A percentile compares a stretch with the other conserved stretches of the same genome.
These are phyloP conservation scores for Colletotrichum sp. DNA, from an alignment of 2,329 filamentous ascomycete species.

Conservation along the genomic window DNA sequence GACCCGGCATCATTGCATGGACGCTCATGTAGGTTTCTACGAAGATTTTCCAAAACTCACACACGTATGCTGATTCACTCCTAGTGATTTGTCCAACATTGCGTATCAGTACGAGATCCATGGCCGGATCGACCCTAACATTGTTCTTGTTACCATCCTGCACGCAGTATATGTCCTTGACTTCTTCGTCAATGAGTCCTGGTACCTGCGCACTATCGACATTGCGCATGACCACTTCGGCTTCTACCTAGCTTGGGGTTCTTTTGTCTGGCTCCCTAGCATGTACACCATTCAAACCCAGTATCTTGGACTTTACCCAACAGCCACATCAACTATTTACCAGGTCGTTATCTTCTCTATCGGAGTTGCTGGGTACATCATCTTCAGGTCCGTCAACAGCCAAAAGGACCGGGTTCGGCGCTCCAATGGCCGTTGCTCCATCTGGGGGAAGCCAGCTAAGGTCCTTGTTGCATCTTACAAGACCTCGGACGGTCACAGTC, in stretches of 20 bases:
- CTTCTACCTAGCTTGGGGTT: slow-evolving; percentile 51
- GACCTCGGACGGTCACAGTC: slow-evolving; percentile 44
- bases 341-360: neutral
- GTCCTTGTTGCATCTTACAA: slow-evolving; percentile 42
- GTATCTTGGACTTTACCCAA: slow-evolving; percentile 48
- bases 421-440: slow-evolving; percentile 40
- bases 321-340: slow-evolving; percentile 29
- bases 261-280: slow-evolving; percentile 47
- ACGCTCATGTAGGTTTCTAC: slow-evolving; percentile 44
- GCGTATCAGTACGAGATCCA: neutral
- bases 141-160: slow-evolving; percentile 47
- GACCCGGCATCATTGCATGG: slow-evolving; percentile 53
- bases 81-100: neutral
- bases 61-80: neutral
- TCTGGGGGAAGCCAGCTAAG: slow-evolving; percentile 47
- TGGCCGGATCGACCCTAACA: neutral
- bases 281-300: slow-evolving; percentile 54
- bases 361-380: slow-evolving; percentile 39
- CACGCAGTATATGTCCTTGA: slow-evolving; percentile 51
- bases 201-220: slow-evolving; percentile 52
- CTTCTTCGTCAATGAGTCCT: slow-evolving; percentile 54
- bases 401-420: slow-evolving; percentile 48
- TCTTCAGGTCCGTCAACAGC: slow-evolving; percentile 50
- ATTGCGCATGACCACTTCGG: slow-evolving; percentile 50
- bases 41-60: neutral